Evolutionary conservation across 352 stramenopile species (phyloP), one percentile per base, ranked within the genome.

Genomic region (Phytophthora quininea): DNA sequence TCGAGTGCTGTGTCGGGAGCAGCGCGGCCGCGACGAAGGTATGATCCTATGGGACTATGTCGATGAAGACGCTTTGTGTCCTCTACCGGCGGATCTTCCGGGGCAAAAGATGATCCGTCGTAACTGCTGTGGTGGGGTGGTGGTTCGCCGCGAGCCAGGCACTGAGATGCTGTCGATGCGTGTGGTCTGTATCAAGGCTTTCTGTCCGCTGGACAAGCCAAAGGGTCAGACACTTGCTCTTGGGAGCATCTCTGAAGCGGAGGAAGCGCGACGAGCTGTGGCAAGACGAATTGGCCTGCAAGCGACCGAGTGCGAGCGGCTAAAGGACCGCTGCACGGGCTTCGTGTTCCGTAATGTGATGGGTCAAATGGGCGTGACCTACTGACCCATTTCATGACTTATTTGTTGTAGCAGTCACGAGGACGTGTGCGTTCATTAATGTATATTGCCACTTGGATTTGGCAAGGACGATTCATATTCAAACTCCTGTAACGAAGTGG

Each of bases 31-130:
- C 10, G 55, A 84, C 19, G 71, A 74, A 51, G 73, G 64, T 11
- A 53, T 83, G 47, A 81, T 91, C 42, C 51, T 83, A 27, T 90
- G 81, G 83, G 83, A 91, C 57, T 91, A 90, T 31, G 79, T 82
- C 35, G 83, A 90, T 68, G 74, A 80, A n/a, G 83, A 91, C 64
- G 74, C 83, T 12, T 49, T 84, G 47, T 76, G 87, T 33, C 80
- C 73, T 32, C 51, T 79, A 29, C 56, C 64, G 1, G 32, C 46
- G 32, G 63, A 66, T 3, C 37, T 35, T 6, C 56, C 61, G 4
- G 65, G 57, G 6, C 40, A 56, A 4, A 69, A 65, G 42, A 59
- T 50, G 48, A 83, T 90, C 45, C 74, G 71, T 0, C 75, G 83
- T 9, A 86, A 89, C 42, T 76, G 79, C 42, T 89, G 80, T 32